Base-by-base conservation (phyloP, 176 grass and related monocot genomes). In the Cocos nucifera region DNA sequence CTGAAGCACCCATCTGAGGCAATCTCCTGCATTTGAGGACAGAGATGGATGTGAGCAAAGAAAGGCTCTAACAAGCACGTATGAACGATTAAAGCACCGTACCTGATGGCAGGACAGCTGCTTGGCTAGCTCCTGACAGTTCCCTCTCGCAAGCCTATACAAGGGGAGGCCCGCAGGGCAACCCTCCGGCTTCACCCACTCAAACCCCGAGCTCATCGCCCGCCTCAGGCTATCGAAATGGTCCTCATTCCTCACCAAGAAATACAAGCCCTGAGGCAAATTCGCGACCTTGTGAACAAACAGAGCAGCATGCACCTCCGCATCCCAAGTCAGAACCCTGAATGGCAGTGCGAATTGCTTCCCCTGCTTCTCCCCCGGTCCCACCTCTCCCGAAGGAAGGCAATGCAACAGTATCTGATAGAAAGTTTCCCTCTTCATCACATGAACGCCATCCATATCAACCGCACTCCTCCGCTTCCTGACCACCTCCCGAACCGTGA, bases 1-100 rank as follows among this genome's bases (percentile, higher is more conserved):
- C 91, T 96, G 69, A 96, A 96, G 22, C 91, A 96, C 65, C 91
- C 91, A 78, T 96, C 83, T 2, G 91, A 87, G 3, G 91, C 91
- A 74, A 96, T 96, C 48, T 96, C 91, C 91, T 96, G 77, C 22
- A 89, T 25, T 17, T 66, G 19, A 64, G 53, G 10, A 8, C 25
- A 63, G 3, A 55, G 4, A 44, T 44, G 35, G 35, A 44, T 44
- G 35, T 3, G 35, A 44, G 35, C 1, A 44, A 44, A 9, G 35
- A 44, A 44, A 12, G 35, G 9, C 35, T 44, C 35, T 12, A 44
- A 44, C 35, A 44, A 44, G 35, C 35, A 44, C 8, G 3, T 44
- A 44, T 2, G 35, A 44, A 44, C 12, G 0, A 44, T 44, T 44
- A 14, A 12, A 44, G 10, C 44, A 35, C 62, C 14, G 62, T 79